Evolutionary conservation across 345 rosid genomes (phyloP).

Genomic region (Arabis alpina): DNA sequence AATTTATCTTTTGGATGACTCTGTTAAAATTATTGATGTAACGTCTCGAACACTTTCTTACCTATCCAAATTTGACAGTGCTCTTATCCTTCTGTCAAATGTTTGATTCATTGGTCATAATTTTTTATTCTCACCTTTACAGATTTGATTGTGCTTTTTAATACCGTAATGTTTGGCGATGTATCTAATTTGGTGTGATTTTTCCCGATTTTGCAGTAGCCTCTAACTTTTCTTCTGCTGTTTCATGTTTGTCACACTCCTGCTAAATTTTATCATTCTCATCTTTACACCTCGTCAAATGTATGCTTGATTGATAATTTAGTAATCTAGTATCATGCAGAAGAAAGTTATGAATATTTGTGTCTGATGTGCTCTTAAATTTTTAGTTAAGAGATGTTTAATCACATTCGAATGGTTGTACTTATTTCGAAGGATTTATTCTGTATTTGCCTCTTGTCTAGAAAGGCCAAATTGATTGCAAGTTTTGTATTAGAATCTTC

Average conservation of each 20-base stretch:
- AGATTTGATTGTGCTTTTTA: too few species aligned
- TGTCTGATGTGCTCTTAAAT: constrained; percentile 13
- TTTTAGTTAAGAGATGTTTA: not conserved
- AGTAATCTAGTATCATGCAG: constrained; percentile 25
- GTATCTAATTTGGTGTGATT: too few species aligned
- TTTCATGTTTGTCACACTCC: constrained; percentile 23
- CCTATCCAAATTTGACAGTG: too few species aligned
- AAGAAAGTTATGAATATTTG: constrained; percentile 10
- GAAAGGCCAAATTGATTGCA: constrained; percentile 17
- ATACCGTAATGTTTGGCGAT: too few species aligned
- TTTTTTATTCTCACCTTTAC: too few species aligned
- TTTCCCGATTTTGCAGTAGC: not conserved
- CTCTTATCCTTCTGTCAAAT: too few species aligned
- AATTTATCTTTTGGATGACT: too few species aligned
- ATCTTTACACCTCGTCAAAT: constrained; percentile 1
- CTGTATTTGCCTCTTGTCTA: constrained; percentile 13
- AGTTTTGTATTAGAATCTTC: not conserved
- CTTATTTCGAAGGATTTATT: constrained; percentile 5
- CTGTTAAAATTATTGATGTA: too few species aligned
- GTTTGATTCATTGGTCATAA: too few species aligned
- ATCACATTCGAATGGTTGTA: constrained; percentile 9
- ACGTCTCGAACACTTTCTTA: too few species aligned
- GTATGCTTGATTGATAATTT: not conserved
- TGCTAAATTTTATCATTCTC: not conserved
- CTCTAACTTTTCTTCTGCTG: constrained; percentile 7